Base-by-base conservation (phyloP, 1,139 yeast genomes). In the Scheffersomyces illinoinensis region DNA sequence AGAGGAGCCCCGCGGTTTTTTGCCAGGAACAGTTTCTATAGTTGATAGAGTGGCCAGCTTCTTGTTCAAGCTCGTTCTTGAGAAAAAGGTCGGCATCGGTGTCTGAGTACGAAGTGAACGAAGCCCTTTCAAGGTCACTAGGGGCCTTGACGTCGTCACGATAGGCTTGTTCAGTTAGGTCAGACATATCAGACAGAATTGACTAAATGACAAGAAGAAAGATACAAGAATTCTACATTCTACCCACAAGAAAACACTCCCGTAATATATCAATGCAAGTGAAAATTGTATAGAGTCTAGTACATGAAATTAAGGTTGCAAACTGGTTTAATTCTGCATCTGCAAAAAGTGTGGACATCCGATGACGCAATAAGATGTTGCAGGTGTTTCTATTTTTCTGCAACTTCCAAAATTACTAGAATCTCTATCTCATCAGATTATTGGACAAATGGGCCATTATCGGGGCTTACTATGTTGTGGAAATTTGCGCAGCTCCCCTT, bases 11-110 rank as follows among this genome's bases (percentile, higher is more conserved):
- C 0, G 88, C 85, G 0, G 89, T 84, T 62, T 78, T 82, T 61
- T 79, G 83, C 88, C 88, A 84, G 39, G 87, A 81, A 62, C 88
- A 84, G 52, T 83, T 75, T 57, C 84, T 71, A 63, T 83, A 85
- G 69, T 84, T 78, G 70, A 84, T 83, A 66, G 57, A 60, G 57
- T 69, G 69, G 19, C 66, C 71, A 17, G 76, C 78, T 53, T 66
- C 70, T 21, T 63, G 64, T 24, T 60, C 61, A 4, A 61, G 61
- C 39, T 57, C 57, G 53, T 57, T 55, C 47, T 57, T 54, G 47
- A 61, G 58, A 33, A 58, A 56, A 4, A 55, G 53, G n/a, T 59
- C 62, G 8, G 64, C 59, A 53, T 59, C 57, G 14, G 47, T 49
- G 19, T 59, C 53, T 19, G 54, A 47, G 14, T 21, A 26, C 10